Evolutionary conservation across 2,329 filamentous ascomycete species (phyloP).

Genomic region (Ambrosiella xylebori): DNA sequence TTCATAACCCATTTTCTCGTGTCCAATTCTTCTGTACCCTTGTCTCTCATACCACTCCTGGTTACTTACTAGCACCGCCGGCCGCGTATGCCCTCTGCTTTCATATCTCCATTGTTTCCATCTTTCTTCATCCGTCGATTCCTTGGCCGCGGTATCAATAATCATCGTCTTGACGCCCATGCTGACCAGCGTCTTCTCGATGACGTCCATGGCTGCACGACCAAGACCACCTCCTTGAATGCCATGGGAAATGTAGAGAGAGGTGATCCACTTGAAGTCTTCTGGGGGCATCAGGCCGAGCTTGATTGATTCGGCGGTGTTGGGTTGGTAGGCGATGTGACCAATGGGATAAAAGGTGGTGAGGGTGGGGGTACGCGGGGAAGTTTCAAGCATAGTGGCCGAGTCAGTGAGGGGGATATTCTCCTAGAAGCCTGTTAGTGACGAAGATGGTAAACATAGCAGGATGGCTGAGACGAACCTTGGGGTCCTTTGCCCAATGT

Average conservation of each 20-base stretch:
- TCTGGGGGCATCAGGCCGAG: slow-evolving; percentile 18
- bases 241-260: slow-evolving; percentile 24
- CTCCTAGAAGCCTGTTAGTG: slow-evolving; percentile 17
- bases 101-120: slow-evolving; percentile 17
- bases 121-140: slow-evolving; percentile 18
- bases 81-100: slow-evolving; percentile 16
- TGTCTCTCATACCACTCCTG: slow-evolving; percentile 20
- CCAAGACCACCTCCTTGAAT: slow-evolving; percentile 23
- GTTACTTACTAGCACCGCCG: slow-evolving; percentile 16
- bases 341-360: slow-evolving; percentile 23
- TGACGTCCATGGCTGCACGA: slow-evolving; percentile 21
- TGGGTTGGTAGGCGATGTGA: slow-evolving; percentile 23
- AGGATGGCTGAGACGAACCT: slow-evolving; percentile 1
- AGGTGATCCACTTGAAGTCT: slow-evolving; percentile 23
- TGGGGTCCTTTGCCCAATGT: neutral
- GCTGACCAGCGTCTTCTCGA: slow-evolving; percentile 20
- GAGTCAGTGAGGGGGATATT: slow-evolving; percentile 21
- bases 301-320: slow-evolving; percentile 18
- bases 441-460: neutral
- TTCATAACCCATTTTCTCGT: slow-evolving; percentile 14
- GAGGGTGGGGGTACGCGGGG: slow-evolving; percentile 18
- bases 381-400: slow-evolving; percentile 18
- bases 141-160: slow-evolving; percentile 21
- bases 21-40: slow-evolving; percentile 16
- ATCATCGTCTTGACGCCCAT: slow-evolving; percentile 20